Conservation (phyloP, 1,139 yeast genomes). For the Eremothecium gossypii region DNA sequence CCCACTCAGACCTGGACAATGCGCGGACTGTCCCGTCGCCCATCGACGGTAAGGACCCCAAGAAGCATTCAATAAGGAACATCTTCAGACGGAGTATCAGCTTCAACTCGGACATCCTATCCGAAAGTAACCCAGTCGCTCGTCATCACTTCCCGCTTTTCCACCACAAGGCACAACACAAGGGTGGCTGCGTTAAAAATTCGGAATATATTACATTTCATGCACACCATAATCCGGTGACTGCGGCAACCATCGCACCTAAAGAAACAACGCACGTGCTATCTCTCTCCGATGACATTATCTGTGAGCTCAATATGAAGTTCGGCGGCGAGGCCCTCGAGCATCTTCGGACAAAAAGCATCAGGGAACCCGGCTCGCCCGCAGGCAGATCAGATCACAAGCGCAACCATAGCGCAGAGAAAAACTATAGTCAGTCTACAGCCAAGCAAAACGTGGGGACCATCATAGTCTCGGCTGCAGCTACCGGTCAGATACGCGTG, state of each 20-base stretch:
- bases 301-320: conserved; percentile 49
- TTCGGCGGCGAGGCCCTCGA: too few species aligned
- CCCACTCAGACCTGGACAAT: background rate
- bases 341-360: too few species aligned
- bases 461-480: conserved; percentile 66
- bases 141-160: background rate
- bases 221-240: conserved; percentile 66
- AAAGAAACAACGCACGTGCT: conserved; percentile 54
- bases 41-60: background rate
- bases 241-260: conserved; percentile 76
- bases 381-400: too few species aligned
- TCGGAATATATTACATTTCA: conserved; percentile 56
- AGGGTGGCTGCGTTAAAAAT: conserved; percentile 11
- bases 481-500: conserved; percentile 61
- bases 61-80: background rate
- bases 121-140: background rate
- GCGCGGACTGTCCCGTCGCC: background rate
- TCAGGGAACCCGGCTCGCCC: too few species aligned
- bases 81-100: background rate
- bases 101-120: too few species aligned
- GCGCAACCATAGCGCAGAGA: too few species aligned
- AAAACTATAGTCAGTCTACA: conserved; percentile 7
- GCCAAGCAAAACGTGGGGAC: conserved; percentile 29
- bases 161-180: background rate
- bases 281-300: conserved; percentile 67